Base-by-base conservation (phyloP, 768 basidiomycete species). In the Rhodotorula graminis region DNA sequence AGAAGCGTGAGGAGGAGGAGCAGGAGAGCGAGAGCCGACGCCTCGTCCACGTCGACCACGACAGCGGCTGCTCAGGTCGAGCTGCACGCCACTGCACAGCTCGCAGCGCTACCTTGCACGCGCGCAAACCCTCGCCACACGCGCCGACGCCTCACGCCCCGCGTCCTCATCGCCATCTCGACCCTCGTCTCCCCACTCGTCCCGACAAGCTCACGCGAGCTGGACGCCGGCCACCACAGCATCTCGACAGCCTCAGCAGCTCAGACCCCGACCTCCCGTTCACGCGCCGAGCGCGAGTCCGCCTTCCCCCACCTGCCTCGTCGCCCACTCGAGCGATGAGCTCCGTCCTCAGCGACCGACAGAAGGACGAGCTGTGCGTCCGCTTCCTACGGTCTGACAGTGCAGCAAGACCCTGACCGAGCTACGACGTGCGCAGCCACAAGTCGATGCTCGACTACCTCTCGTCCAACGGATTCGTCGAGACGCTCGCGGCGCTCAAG, bases 371-470 rank as follows among this genome's bases (percentile, higher is more conserved):
- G 59, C 75, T 76, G 75, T 76, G 44, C 60, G 66, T 31, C 10
- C 14, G 0, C 7, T n/a, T 18, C 40, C 15, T 27, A n/a, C 42
- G 9, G 14, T 15, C 7, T 50, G 31, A 10, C 29, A 6, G 44
- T 3, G 5, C 18, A 2, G 18, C 44, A 12, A 9, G 14, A 12
- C 56, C 33, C 56, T 57, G 18, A 57, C 31, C 16, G 8, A 11
- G 25, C 29, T 40, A 46, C 29, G 27, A 10, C 46, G 18, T 16
- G 44, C 27, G 27, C 61, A 82, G 81, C 10, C 79, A 82, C 75
- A 80, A 79, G 53, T 81, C 81, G 29, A 80, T 82, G 58, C 80
- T 82, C 67, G 81, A 82, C 76, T 82, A 81, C 69, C 80, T 82
- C 42, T 74, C 76, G 61, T 67, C 78, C 23, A 71, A 78, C n/a